Base-by-base conservation (phyloP, 2,329 filamentous ascomycete genomes). In the Fusarium dimerum region DNA sequence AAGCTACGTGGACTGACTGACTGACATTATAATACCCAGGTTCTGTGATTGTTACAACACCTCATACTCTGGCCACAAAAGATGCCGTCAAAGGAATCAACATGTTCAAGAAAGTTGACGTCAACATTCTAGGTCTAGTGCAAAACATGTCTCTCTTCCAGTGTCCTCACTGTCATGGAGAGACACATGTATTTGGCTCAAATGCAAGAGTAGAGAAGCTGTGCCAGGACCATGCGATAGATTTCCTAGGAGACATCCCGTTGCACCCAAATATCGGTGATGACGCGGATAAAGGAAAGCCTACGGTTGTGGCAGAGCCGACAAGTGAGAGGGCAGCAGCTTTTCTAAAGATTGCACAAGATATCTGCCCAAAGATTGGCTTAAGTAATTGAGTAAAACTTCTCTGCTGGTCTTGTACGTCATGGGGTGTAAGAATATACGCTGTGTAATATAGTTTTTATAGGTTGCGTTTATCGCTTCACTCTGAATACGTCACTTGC, bases 21-120 rank as follows among this genome's bases (percentile, higher is more conserved):
- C 53, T 59, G 34, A 52, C 16, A 18, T 38, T 13, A 5, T 2
- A 36, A 36, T 20, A 26, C 5, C 5, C 15, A 88, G 86, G 88
- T 16, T 87, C 90, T 0, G 78, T 97, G 15, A 90, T 99, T 36
- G 86, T 99, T 2, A 94, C 91, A 0, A 99, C 94, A 1, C 94
- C 94, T 3, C 94, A 99, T 70, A 91, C 95, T 47, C 84, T 99
- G 29, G 91, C 93, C 2, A 83, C 97, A 2, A 91, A 93, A 63
- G 94, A 99, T 66, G 93, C 94, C 1, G 82, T 95, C 17, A 91
- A 94, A 63, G 94, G 94, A 3, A 88, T 97, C 57, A 89, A 90
- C 63, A 92, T 99, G 85, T 97, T 97, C 73, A 84, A 86, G 63
- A 93, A 90, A 65, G 89, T 95, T 63, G 78, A 88, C 50, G 84